Conservation (phyloP, 192 early-diverging fungal species). For the Physocladia obscura region DNA sequence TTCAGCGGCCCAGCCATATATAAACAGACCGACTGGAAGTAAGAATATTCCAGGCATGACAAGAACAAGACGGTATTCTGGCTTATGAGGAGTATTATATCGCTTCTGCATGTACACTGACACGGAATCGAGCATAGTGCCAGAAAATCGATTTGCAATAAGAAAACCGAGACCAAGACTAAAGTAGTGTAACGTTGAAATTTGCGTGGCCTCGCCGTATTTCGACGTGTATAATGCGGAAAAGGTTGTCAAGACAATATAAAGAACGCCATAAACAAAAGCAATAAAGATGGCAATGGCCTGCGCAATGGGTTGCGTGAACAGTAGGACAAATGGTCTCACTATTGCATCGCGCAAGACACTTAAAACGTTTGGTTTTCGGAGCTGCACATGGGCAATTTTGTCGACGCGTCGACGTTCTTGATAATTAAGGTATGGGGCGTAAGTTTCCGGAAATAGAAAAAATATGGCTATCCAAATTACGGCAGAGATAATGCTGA, state of each 20-base stretch:
- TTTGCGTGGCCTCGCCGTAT: not conserved
- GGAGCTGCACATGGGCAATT: too few relatives aligned
- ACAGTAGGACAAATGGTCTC: not conserved
- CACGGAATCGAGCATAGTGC: not conserved
- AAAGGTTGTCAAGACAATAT: slow-evolving; percentile 6
- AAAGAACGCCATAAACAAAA: not conserved
- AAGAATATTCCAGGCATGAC: not conserved
- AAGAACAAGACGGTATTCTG: not conserved
- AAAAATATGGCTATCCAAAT: slow-evolving; percentile 45
- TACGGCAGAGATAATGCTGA: slow-evolving; percentile 53
- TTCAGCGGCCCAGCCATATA: slow-evolving; percentile 9
- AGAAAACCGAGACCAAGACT: not conserved
- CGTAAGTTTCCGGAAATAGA: slow-evolving; percentile 58
- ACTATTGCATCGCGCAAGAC: not conserved
- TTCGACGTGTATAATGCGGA: not conserved
- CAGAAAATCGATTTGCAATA: slow-evolving; percentile 1
- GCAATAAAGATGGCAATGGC: slow-evolving; percentile 9
- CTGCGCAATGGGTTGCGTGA: slow-evolving; percentile 10
- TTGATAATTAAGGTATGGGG: not conserved
- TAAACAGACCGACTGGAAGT: not conserved
- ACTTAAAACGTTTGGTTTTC: not conserved
- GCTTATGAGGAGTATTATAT: slow-evolving; percentile 15
- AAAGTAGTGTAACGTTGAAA: not conserved
- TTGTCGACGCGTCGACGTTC: not conserved
- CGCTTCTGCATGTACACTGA: not conserved